Evolutionary conservation across 2,329 filamentous ascomycete genomes (phyloP), one percentile per base, ranked within the genome.

Genomic region (Arthrobotrys sinensis): DNA sequence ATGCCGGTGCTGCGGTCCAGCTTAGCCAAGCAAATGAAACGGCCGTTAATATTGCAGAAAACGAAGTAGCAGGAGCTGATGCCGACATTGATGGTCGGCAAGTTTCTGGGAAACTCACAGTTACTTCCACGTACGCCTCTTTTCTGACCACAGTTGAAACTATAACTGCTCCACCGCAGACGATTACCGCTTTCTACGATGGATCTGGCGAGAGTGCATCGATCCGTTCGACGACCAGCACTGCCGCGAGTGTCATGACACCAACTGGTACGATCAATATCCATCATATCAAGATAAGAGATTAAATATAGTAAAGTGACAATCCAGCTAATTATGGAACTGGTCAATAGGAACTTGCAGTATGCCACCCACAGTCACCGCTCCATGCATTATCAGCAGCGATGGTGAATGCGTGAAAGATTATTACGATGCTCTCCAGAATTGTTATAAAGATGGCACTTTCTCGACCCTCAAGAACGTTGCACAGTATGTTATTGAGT

Each of bases 1-100:
- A 62, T 19, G 60, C 57, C 5, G 73, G 16, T 19, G 73, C 67
- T 24, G 55, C 14, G 4, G 40, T 72, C 11, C 50, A 34, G 1
- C 1, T 78, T 3, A 53, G 6, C 3, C 67, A 71, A 38, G 73
- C 73, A 10, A 78, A 78, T 24, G 60, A 78, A 40, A 78, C 73
- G 1, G 52, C 50, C 8, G 10, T 36, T 1, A 34, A 53, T 34
- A 36, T 5, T 3, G 2, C 11, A 4, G 21, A n/a, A 14, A 24
- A 48, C 7, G 60, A 50, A 14, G 50, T 46, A 4, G 7, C 12
- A 21, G 50, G 46, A 36, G 21, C 38, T 11, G 28, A 45, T 2
- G 28, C 10, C 8, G 52, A 60, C 7, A 36, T 43, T 11, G 32
- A 40, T 21, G 7, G 5, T 12, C 50, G 66, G 7, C 8, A 69